Evolutionary conservation across 2,329 filamentous ascomycete species (phyloP).

Genomic region (Ophiostoma himal-ulmi): DNA sequence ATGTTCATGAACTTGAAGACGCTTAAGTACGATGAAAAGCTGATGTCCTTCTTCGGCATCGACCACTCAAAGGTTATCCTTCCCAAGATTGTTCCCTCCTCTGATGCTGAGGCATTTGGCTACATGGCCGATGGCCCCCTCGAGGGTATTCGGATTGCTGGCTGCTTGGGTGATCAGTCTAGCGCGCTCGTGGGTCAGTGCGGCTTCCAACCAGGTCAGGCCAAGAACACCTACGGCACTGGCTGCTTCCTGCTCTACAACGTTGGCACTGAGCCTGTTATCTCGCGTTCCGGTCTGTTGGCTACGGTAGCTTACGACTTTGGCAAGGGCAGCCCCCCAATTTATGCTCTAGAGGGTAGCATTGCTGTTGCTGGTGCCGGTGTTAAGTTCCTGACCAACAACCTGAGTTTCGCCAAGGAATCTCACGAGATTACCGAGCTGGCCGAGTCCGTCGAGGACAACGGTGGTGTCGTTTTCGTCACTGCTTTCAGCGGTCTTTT

Average conservation of each 20-base stretch:
- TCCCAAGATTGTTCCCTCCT: constrained; percentile 78
- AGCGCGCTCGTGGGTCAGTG: constrained; percentile 80
- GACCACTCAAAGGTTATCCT: constrained; percentile 62
- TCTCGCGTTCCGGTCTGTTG: constrained; percentile 75
- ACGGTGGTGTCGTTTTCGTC: constrained; percentile 78
- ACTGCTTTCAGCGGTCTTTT: constrained; percentile 89
- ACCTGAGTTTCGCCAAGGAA: constrained; percentile 54
- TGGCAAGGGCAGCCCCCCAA: constrained; percentile 50
- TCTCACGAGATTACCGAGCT: constrained; percentile 47
- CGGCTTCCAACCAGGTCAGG: constrained; percentile 72
- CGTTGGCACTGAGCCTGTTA: constrained; percentile 75
- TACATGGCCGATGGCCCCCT: constrained; percentile 58
- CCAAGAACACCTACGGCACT: constrained; percentile 89
- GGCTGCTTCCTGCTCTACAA: constrained; percentile 89
- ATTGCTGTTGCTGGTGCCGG: constrained; percentile 77
- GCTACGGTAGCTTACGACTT: constrained; percentile 87
- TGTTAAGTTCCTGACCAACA: constrained; percentile 66
- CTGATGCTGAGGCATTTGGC: constrained; percentile 68
- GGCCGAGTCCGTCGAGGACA: constrained; percentile 56
- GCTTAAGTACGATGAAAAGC: constrained; percentile 68
- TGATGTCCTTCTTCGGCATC: constrained; percentile 74
- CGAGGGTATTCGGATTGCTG: constrained; percentile 67
- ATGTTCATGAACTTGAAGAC: constrained; percentile 92
- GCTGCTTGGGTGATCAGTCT: constrained; percentile 81
- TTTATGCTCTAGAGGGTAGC: constrained; percentile 78